Evolutionary conservation across 768 basidiomycete genomes (phyloP), one percentile per base, ranked within the genome.

Genomic region (Mycena albidolilacea): DNA sequence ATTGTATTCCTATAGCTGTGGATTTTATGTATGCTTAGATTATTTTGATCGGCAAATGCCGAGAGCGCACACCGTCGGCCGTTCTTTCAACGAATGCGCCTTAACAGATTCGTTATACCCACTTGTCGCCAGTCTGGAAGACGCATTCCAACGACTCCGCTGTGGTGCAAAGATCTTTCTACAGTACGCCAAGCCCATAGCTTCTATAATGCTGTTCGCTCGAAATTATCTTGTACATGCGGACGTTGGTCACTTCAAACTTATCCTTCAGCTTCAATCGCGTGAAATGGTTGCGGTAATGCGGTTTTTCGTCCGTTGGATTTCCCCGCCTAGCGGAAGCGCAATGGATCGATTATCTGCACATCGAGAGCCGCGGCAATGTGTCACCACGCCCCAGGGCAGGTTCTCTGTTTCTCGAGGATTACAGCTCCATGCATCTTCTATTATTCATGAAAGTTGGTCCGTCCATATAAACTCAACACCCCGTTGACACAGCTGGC

Each of bases 361-460:
- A 48, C 38, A 21, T 50, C 57, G 61, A 50, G 62, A 57, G 37
- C 64, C 52, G 65, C 65, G 65, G 71, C 23, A 54, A 57, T 72
- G 48, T 66, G 70, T 62, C 60, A 44, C 19, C 44, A 10, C 59
- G 46, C 44, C 39, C 9, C 38, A 57, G 4, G 19, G 10, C 39
- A 17, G 41, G 52, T 57, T 58, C 55, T 46, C 54, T 43, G 2
- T 44, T 70, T 50, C 62, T 11, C 46, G 55, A 70, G 54, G 57
- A 59, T 64, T 48, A 46, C 35, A 30, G 3, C 14, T 55, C 1
- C 35, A 46, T 41, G 72, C 39, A 17, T 59, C 39, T 68, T 69
- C 72, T 64, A 68, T 68, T 69, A 73, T 64, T 54, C 50, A 64
- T 6, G 6, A 7, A 46, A 21, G 0, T 30, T 64, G 55, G 61